Percentiles rank a stretch among this genome's conserved stretches.
Conservation (phyloP, 441 rosid species). For the Gossypium schwendimanii region DNA sequence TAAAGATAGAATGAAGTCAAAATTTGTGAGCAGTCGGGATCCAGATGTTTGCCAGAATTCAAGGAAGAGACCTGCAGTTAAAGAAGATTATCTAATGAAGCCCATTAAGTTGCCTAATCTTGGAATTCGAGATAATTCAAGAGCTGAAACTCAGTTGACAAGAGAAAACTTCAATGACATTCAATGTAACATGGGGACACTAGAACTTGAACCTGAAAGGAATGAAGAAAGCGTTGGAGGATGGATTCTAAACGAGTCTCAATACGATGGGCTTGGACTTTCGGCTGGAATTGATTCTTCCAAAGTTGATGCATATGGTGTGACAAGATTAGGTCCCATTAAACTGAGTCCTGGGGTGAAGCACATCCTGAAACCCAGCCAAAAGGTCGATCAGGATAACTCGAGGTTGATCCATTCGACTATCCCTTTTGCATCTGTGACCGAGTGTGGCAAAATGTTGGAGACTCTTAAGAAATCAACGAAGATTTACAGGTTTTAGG, state of each 20-base stretch:
- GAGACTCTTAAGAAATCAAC: constrained; percentile 29
- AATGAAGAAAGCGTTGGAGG: constrained; percentile 10
- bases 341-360: constrained; percentile 40
- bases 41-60: constrained; percentile 16
- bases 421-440: constrained; percentile 19
- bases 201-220: constrained; percentile 12
- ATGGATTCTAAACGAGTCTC: constrained; percentile 16
- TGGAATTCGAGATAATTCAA: constrained; percentile 19
- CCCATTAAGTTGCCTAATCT: constrained; percentile 23
- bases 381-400: constrained; percentile 19
- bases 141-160: constrained; percentile 11
- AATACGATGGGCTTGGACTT: constrained; percentile 2
- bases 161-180: neutral
- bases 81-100: constrained; percentile 19
- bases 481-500: constrained; percentile 28
- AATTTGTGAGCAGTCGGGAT: constrained; percentile 14
- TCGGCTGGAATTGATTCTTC: constrained; percentile 15
- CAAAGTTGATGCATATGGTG: constrained; percentile 10
- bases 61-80: constrained; percentile 27
- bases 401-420: constrained; percentile 33
- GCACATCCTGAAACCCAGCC: constrained; percentile 33
- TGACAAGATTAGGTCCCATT: constrained; percentile 24
- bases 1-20: constrained; percentile 20
- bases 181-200: constrained; percentile 11
- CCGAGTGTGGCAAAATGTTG: constrained; percentile 14